Base-by-base conservation (phyloP, 2,329 filamentous ascomycete species). In the Beauveria pseudobassiana region DNA sequence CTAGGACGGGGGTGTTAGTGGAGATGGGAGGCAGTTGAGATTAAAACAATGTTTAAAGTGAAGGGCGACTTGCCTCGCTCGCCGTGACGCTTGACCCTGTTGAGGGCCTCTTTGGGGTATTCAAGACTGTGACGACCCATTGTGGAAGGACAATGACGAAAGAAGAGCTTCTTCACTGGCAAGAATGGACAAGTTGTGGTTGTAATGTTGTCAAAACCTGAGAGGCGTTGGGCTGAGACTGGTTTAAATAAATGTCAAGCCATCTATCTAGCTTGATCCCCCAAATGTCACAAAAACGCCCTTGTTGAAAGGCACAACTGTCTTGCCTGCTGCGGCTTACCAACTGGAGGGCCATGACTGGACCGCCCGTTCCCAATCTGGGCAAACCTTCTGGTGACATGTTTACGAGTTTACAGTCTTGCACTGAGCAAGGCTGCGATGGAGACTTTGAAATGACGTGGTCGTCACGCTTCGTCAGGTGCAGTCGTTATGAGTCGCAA, bases 71-170 rank as follows among this genome's bases (percentile, higher is more conserved):
- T 75, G 87, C 87, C 88, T 76, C 85, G 79, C 64, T 83, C 78
- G 67, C 83, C 83, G 68, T 87, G 83, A 28, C 88, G 82, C 66
- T 89, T 89, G 65, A 90, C 82, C 28, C 83, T 88, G 74, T 86
- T 89, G 67, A 79, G 79, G 30, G 80, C 74, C 67, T 82, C 78
- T 69, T 85, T 88, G 52, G 87, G 86, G 65, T 90, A 90, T 65
- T 83, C 77, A 16, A 85, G 77, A 53, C 70, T 68, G 65, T 72
- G 68, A 61, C 73, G 73, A 42, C 73, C 73, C 74, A 76, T 75
- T 24, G 30, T 51, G 40, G 38, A 34, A n/a, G 26, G 28, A 22
- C 7, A 22, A n/a, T 16, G 12, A 38, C 3, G 9, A n/a, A 8
- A n/a, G 54, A n/a, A n/a, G 38, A 26, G 46, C 46, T 30, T 30